These are phyloP conservation scores for Exophiala calicioides DNA, from an alignment of 2,329 filamentous ascomycete species.

Conservation along the genomic window DNA sequence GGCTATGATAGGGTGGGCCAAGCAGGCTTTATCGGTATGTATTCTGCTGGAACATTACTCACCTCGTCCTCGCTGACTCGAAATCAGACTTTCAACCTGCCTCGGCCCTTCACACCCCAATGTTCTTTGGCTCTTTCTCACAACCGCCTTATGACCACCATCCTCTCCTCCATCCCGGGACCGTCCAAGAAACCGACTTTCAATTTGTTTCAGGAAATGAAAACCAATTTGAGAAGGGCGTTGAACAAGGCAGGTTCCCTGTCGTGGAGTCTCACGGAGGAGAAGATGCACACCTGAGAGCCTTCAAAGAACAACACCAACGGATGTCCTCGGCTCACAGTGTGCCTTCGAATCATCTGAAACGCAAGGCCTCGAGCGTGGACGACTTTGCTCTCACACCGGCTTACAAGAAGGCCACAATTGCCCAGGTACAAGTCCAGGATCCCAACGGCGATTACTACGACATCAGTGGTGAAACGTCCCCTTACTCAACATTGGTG, in stretches of 20 bases:
- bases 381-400: conserved; percentile 49
- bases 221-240: conserved; percentile 15
- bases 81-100: conserved; percentile 11
- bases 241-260: conserved; percentile 8
- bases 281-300: conserved; percentile 8
- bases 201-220: conserved; percentile 14
- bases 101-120: conserved; percentile 17
- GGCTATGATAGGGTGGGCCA: conserved; percentile 76
- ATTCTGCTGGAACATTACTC: background rate
- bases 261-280: conserved; percentile 7
- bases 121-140: conserved; percentile 40
- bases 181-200: conserved; percentile 19
- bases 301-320: conserved; percentile 14
- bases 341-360: conserved; percentile 14
- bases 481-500: conserved; percentile 53
- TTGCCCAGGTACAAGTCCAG: conserved; percentile 46
- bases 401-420: conserved; percentile 51
- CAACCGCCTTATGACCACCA: conserved; percentile 23
- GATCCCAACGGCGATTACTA: conserved; percentile 58
- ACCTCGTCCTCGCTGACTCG: conserved; percentile 1
- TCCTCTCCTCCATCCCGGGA: conserved; percentile 26
- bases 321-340: conserved; percentile 14
- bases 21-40: conserved; percentile 42
- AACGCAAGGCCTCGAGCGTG: conserved; percentile 37
- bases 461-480: conserved; percentile 46